Evolutionary conservation across 2,329 filamentous ascomycete genomes (phyloP), one percentile per base, ranked within the genome.

Genomic region (Chlorencoelia australis): DNA sequence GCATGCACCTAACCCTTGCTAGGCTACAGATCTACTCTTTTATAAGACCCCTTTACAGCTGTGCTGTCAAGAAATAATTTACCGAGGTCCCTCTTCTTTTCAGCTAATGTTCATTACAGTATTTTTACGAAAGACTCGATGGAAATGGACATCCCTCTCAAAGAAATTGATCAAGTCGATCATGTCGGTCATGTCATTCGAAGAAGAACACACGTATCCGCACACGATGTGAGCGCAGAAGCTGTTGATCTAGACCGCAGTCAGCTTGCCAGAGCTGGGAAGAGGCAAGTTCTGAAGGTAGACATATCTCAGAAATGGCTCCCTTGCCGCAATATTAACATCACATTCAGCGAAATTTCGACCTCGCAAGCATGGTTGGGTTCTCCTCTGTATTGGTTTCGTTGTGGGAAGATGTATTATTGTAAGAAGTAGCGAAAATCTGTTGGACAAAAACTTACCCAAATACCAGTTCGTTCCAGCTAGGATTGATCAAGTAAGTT

Each of bases 281-380:
- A 39, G 24, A 39, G 25, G 17, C 39, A 42, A 21, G 35, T 39
- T 17, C 26, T 31, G 6, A 39, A 34, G 30, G 36, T 39, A 7
- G 16, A 15, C 16, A 25, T 10, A 25, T 13, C 30, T 11, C 16
- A n/a, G 2, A 31, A 13, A 14, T 16, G n/a, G 26, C 10, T 25
- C 16, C 7, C 9, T 14, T 14, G 8, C 8, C n/a, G 15, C 5
- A 33, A 9, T 2, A 19, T 15, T 11, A 6, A 28, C 17, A 16
- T 3, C 24, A 14, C 6, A 14, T 21, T 10, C 15, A 37, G 35
- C 35, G 35, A 26, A 14, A 19, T 13, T 37, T 37, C 28, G 25
- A 29, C 11, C 22, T 24, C 17, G 3, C 33, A n/a, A 33, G 29
- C 18, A 26, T 26, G 7, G 17, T 38, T 13, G 35, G 28, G 15